These are phyloP conservation scores for Fusarium sp. DNA, from an alignment of 2,329 filamentous ascomycete species.

Conservation along the genomic window DNA sequence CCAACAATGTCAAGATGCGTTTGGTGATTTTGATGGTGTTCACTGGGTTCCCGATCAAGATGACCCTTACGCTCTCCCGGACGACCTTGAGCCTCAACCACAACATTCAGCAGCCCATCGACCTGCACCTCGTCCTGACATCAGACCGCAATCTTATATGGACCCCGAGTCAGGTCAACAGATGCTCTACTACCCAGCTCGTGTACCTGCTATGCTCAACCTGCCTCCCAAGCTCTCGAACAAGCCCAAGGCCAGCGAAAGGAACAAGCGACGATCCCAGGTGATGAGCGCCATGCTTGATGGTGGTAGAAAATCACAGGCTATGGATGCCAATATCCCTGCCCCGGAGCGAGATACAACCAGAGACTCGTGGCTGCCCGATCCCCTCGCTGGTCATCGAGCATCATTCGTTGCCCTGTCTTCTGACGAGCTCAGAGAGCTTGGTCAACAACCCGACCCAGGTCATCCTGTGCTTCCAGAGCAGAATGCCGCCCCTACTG, in stretches of 20 bases:
- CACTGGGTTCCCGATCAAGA: slow-evolving; percentile 72
- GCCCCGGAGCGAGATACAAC: slow-evolving; percentile 31
- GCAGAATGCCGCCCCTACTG: slow-evolving; percentile 9
- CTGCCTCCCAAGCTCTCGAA: slow-evolving; percentile 88
- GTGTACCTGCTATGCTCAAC: slow-evolving; percentile 93
- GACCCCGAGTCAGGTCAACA: slow-evolving; percentile 75
- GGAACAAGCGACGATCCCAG: slow-evolving; percentile 79
- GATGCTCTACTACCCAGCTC: slow-evolving; percentile 96
- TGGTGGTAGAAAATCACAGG: slow-evolving; percentile 41
- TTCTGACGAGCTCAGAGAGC: slow-evolving; percentile 39
- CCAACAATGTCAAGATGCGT: slow-evolving; percentile 74
- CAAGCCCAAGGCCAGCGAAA: slow-evolving; percentile 70
- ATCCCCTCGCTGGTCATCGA: slow-evolving; percentile 56
- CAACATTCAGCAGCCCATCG: slow-evolving; percentile 40
- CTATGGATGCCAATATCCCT: slow-evolving; percentile 16
- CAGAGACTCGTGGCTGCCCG: slow-evolving; percentile 58
- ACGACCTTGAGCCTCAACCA: slow-evolving; percentile 30
- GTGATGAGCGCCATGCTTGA: slow-evolving; percentile 71
- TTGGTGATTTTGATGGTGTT: slow-evolving; percentile 84
- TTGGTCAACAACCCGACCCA: slow-evolving; percentile 33
- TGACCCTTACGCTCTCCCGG: slow-evolving; percentile 36
- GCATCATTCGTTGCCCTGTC: slow-evolving; percentile 51
- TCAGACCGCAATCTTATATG: slow-evolving; percentile 67
- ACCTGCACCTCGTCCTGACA: slow-evolving; percentile 40
- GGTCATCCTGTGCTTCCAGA: slow-evolving; percentile 35